Evolutionary conservation across 768 basidiomycete species (phyloP), one percentile per base, ranked within the genome.

Genomic region (Tephrocybe sp.): DNA sequence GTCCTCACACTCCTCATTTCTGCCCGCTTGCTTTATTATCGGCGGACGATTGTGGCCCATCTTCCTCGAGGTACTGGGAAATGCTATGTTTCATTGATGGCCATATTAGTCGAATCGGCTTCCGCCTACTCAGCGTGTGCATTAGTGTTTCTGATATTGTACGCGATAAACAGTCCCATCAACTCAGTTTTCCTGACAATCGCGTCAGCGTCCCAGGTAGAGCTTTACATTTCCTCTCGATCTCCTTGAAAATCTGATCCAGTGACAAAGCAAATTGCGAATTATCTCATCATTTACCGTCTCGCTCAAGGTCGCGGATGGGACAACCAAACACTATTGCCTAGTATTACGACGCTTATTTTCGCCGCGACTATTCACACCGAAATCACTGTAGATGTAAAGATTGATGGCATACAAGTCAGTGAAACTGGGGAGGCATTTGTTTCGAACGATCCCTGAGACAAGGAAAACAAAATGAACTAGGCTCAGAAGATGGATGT

Each of bases 71-170:
- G 64, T 0, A 55, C 71, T 42, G 70, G 62, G 6, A 54, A 37
- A 6, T 58, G 68, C n/a, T 76, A 76, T 54, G 48, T 68, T 21
- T 72, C 69, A 7, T 55, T 74, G 25, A 59, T 58, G 0, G 57
- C 70, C 0, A 68, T 77, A 26, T 43, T 78, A 17, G 55, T 78
- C 33, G 76, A 78, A 53, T 73, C 70, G 3, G 76, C 76, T 0
- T 69, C 74, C 0, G 54, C 76, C 5, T 77, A 76, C 46, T 72
- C 73, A 2, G 53, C 67, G 21, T 67, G 68, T 51, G 65, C 73
- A 2, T 15, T 75, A 14, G 46, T 71, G 6, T 70, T 77, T 54
- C 66, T 78, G 39, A 58, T 74, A 18, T 62, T 71, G 0, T 78
- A 74, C 52, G 68, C 70, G 3, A 28, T 68, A 10, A 61, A 63